Conservation (phyloP, 805 yeast genomes). For the Sugiyamaella americana region DNA sequence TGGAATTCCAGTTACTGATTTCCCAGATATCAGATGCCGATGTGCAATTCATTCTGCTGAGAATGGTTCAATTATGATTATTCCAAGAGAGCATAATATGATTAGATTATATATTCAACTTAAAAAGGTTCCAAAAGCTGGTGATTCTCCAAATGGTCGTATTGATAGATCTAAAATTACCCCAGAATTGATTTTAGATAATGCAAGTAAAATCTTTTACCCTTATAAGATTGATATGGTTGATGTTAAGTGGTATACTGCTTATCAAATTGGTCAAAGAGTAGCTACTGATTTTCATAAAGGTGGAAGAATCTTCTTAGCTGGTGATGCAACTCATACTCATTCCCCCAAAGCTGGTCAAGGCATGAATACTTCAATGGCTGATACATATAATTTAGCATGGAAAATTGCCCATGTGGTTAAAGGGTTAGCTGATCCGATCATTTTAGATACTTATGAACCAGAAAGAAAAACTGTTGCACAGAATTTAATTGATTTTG, state of each 20-base stretch:
- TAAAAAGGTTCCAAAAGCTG: conserved; percentile 20
- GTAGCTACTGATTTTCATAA: conserved; percentile 20
- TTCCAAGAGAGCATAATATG: conserved; percentile 33
- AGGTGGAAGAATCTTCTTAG: conserved; percentile 25
- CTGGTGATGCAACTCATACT: conserved; percentile 31
- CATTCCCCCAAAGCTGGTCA: conserved; percentile 34
- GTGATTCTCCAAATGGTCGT: conserved; percentile 12
- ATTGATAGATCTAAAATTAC: conserved; percentile 27
- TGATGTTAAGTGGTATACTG: conserved; percentile 28
- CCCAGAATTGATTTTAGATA: conserved; percentile 29
- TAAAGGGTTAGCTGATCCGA: conserved; percentile 24
- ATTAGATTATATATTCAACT: conserved; percentile 33
- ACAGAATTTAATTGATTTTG: conserved; percentile 31
- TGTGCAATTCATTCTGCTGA: conserved; percentile 33
- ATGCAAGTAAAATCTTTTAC: conserved; percentile 22
- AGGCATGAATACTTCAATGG: conserved; percentile 31
- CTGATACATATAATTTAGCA: conserved; percentile 29
- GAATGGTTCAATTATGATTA: conserved; percentile 32
- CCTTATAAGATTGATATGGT: conserved; percentile 20
- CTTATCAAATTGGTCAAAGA: conserved; percentile 33
- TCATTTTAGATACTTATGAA: conserved; percentile 29
- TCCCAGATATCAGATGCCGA: conserved; percentile 33
- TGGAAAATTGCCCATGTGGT: conserved; percentile 32
- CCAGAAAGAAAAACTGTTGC: conserved; percentile 30
- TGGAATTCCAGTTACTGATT: conserved; percentile 33